These are phyloP conservation scores for Aspergillus nomiae DNA, from an alignment of 2,329 filamentous ascomycete genomes.

Conservation along the genomic window DNA sequence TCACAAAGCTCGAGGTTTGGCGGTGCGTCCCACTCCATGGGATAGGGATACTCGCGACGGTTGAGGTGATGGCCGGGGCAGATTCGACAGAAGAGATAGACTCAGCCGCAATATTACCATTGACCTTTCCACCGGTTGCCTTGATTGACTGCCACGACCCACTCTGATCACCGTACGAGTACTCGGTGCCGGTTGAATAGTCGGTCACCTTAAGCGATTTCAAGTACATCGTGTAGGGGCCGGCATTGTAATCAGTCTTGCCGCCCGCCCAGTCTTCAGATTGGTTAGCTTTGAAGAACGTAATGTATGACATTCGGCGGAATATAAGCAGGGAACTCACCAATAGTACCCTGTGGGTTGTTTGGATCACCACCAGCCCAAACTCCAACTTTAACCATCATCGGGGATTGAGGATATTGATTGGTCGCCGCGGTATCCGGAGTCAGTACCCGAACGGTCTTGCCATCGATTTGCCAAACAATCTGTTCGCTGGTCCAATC, in stretches of 20 bases:
- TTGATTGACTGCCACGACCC: conserved; percentile 82
- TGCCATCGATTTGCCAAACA: conserved; percentile 81
- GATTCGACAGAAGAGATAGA: conserved; percentile 44
- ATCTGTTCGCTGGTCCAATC: conserved; percentile 89
- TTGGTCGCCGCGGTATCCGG: conserved; percentile 65
- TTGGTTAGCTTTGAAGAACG: conserved; percentile 16
- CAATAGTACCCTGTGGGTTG: conserved; percentile 78
- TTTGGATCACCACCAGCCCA: conserved; percentile 88
- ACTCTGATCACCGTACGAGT: conserved; percentile 76
- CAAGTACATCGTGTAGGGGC: conserved; percentile 85
- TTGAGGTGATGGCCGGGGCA: conserved; percentile 65
- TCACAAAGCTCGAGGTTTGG: conserved; percentile 50
- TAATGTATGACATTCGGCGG: background rate
- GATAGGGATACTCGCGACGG: conserved; percentile 64
- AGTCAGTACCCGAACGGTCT: conserved; percentile 73
- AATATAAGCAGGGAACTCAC: conserved; percentile 34
- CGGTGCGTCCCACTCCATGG: conserved; percentile 61
- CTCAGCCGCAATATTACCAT: conserved; percentile 57
- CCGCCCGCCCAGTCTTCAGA: conserved; percentile 76
- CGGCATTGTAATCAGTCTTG: conserved; percentile 76
- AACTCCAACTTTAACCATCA: conserved; percentile 87
- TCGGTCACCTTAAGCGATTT: conserved; percentile 76
- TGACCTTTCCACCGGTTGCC: conserved; percentile 76
- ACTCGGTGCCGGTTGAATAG: conserved; percentile 88
- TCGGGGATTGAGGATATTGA: conserved; percentile 93